A percentile compares a stretch with the other conserved stretches of the same genome.
These are phyloP conservation scores for Triticum turgidum DNA, from an alignment of 176 grass and related monocot genomes.

Conservation along the genomic window DNA sequence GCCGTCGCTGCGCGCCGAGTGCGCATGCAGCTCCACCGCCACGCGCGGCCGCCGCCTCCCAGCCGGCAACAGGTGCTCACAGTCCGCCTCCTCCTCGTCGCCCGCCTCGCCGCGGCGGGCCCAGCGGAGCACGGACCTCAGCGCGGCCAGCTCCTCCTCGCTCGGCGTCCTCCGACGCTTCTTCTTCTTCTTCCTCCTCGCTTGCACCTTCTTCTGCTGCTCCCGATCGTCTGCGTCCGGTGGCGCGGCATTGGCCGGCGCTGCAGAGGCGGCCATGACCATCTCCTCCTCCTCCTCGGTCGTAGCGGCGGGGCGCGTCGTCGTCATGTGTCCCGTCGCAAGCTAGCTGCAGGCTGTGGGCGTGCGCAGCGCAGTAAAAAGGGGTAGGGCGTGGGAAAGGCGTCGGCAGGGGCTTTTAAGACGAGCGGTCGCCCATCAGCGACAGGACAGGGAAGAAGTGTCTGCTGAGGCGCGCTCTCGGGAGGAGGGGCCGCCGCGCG, in stretches of 20 bases:
- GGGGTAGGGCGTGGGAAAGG: not conserved
- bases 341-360: constrained; percentile 1
- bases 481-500: not conserved
- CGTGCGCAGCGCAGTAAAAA: constrained; percentile 23
- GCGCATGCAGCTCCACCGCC: constrained; percentile 70
- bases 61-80: not conserved
- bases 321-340: not conserved
- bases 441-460: constrained; percentile 15
- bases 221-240: not conserved
- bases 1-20: constrained; percentile 66
- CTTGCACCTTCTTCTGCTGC: not conserved
- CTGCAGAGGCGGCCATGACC: not conserved
- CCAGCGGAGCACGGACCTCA: constrained; percentile 57
- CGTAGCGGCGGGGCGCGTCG: not conserved
- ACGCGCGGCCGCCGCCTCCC: constrained; percentile 28
- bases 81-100: constrained; percentile 6
- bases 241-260: not conserved
- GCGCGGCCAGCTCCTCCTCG: constrained; percentile 58
- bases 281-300: not conserved
- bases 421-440: constrained; percentile 31
- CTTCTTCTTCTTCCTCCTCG: constrained; percentile 39
- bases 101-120: constrained; percentile 22
- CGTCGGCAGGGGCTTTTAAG: constrained; percentile 34
- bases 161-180: constrained; percentile 40
- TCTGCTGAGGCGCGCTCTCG: not conserved